A percentile compares a stretch with the other conserved stretches of the same genome.
phyloP scores from a whole-genome alignment of 2,329 filamentous ascomycete species.

The Hypoxylon sp. region DNA sequence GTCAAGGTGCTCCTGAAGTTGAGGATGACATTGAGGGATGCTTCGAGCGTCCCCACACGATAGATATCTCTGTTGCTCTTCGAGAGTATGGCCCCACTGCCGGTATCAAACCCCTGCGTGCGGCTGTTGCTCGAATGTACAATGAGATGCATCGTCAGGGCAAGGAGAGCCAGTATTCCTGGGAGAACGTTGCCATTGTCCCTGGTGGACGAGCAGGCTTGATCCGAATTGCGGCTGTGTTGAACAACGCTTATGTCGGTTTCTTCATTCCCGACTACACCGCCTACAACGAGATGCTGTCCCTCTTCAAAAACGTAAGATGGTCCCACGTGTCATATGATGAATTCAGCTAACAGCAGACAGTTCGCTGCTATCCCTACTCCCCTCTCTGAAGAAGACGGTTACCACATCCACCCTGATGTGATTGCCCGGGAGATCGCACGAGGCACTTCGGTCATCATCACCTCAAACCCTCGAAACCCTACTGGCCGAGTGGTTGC shows the following conservation, averaged over 20 bases:
- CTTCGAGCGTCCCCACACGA: constrained; percentile 83
- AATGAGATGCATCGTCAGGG: constrained; percentile 92
- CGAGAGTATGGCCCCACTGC: constrained; percentile 95
- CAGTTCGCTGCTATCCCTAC: constrained; percentile 89
- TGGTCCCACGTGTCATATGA: neutral
- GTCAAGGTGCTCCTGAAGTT: constrained; percentile 93
- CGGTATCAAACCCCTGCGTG: constrained; percentile 90
- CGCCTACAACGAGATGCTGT: constrained; percentile 98
- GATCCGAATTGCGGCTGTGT: constrained; percentile 93
- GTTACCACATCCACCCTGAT: constrained; percentile 93
- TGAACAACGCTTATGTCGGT: constrained; percentile 91
- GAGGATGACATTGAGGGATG: constrained; percentile 93
- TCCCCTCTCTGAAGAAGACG: constrained; percentile 85
- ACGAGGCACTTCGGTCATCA: constrained; percentile 86
- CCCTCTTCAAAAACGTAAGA: constrained; percentile 87
- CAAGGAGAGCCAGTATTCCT: constrained; percentile 91
- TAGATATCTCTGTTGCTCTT: constrained; percentile 83
- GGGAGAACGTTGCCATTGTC: constrained; percentile 98
- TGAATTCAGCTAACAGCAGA: constrained; percentile 24
- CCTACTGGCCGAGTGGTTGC: constrained; percentile 90
- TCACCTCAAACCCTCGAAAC: constrained; percentile 96
- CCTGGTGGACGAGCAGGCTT: constrained; percentile 92
- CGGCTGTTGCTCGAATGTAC: constrained; percentile 92
- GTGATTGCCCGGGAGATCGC: constrained; percentile 94
- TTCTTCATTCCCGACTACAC: constrained; percentile 98